These are phyloP conservation scores for Medicago arabica DNA, from an alignment of 306 rosid genomes.

Conservation along the genomic window DNA sequence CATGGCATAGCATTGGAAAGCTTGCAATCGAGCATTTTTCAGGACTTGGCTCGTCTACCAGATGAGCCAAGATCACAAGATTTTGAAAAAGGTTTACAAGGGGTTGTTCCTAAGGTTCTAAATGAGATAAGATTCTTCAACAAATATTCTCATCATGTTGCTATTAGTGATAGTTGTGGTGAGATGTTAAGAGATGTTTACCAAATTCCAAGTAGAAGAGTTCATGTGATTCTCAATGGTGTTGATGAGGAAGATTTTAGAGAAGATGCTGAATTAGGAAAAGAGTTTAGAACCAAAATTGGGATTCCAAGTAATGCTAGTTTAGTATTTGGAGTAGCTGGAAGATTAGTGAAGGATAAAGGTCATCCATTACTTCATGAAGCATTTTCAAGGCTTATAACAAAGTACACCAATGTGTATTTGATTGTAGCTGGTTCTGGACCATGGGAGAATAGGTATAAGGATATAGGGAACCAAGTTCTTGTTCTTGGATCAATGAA, in stretches of 20 bases:
- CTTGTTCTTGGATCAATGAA: conserved; percentile 83
- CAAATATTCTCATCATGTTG: conserved; percentile 81
- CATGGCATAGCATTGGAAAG: conserved; percentile 96
- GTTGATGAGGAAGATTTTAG: conserved; percentile 70
- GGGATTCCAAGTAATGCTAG: conserved; percentile 74
- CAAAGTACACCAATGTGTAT: conserved; percentile 60
- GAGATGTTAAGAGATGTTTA: conserved; percentile 89
- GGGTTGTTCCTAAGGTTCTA: conserved; percentile 76
- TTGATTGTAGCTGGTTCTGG: conserved; percentile 91
- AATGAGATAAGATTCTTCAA: conserved; percentile 90
- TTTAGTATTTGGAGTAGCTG: conserved; percentile 89
- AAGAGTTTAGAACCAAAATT: conserved; percentile 57
- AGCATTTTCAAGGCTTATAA: conserved; percentile 68
- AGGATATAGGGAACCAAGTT: conserved; percentile 75
- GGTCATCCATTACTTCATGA: conserved; percentile 90
- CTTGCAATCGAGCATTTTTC: conserved; percentile 82
- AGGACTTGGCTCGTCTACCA: conserved; percentile 65
- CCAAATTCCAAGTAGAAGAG: conserved; percentile 79
- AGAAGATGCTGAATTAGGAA: conserved; percentile 58
- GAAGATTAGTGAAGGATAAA: conserved; percentile 91
- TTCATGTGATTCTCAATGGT: conserved; percentile 91
- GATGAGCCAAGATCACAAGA: conserved; percentile 68
- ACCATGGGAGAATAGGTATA: conserved; percentile 85
- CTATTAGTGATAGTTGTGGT: conserved; percentile 91
- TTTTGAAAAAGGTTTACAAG: conserved; percentile 67